These are phyloP conservation scores for Condylostoma magnum DNA, from an alignment of 169 alveolate genomes.

Conservation along the genomic window DNA sequence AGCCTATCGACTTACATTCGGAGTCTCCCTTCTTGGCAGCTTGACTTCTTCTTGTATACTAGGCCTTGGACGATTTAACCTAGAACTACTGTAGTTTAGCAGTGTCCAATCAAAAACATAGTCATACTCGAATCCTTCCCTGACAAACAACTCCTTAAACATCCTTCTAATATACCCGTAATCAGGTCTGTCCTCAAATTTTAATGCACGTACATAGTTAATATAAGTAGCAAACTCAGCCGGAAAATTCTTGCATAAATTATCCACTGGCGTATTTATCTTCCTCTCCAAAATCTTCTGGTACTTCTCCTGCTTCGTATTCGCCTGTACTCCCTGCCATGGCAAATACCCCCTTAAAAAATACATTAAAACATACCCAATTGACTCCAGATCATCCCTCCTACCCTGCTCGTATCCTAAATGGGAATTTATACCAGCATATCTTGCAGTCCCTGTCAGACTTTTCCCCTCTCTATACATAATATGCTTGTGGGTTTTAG, in stretches of 20 bases:
- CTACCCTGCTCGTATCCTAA: constrained; percentile 73
- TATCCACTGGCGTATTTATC: constrained; percentile 77
- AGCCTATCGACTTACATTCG: no score
- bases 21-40: no score
- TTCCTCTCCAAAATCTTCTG: constrained; percentile 84
- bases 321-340: constrained; percentile 82
- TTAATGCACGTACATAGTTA: constrained; percentile 54
- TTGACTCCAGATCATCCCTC: constrained; percentile 79
- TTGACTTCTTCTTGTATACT: no score
- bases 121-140: constrained; percentile 28
- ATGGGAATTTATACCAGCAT: constrained; percentile 75
- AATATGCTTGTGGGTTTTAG: constrained; percentile 69
- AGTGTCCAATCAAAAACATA: constrained; percentile 18
- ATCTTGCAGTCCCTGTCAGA: constrained; percentile 81
- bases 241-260: constrained; percentile 78
- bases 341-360: constrained; percentile 81
- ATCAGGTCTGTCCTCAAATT: constrained; percentile 79
- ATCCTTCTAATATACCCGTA: constrained; percentile 65
- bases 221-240: constrained; percentile 62
- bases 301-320: constrained; percentile 80
- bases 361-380: constrained; percentile 68
- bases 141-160: constrained; percentile 32
- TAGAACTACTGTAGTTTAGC: no score
- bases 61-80: no score
- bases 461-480: constrained; percentile 74